These are phyloP conservation scores for Akanthomyces lecanii DNA, from an alignment of 2,329 filamentous ascomycete genomes.

Conservation along the genomic window DNA sequence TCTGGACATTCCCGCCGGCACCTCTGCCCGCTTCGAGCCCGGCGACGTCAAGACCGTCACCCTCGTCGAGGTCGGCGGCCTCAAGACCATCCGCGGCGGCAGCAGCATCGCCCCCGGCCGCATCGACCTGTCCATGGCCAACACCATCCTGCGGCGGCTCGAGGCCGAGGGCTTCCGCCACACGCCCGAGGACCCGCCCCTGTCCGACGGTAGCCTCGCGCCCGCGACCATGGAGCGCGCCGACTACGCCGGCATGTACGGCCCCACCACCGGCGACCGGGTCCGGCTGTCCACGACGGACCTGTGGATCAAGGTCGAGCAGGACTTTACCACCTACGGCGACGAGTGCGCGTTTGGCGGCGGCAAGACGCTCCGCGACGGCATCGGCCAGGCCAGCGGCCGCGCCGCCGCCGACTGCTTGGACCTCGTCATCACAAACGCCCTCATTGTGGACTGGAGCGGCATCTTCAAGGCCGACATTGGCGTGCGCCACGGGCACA, in stretches of 20 bases:
- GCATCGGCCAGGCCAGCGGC: conserved; percentile 89
- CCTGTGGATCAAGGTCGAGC: conserved; percentile 87
- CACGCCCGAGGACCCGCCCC: conserved; percentile 57
- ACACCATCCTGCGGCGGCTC: conserved; percentile 63
- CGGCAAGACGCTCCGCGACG: conserved; percentile 88
- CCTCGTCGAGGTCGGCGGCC: conserved; percentile 81
- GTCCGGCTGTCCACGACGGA: conserved; percentile 81
- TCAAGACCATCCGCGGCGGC: conserved; percentile 75
- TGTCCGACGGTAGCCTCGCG: conserved; percentile 48
- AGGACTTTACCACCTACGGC: conserved; percentile 77
- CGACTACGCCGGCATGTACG: conserved; percentile 85
- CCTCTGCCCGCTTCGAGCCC: conserved; percentile 88
- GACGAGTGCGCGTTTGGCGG: conserved; percentile 96
- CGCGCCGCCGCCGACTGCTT: conserved; percentile 66
- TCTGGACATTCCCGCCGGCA: conserved; percentile 86
- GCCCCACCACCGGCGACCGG: conserved; percentile 81
- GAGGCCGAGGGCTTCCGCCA: conserved; percentile 75
- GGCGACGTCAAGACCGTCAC: conserved; percentile 88
- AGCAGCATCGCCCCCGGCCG: conserved; percentile 72
- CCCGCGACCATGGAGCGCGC: conserved; percentile 68
- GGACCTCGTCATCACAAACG: conserved; percentile 85
- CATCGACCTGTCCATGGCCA: conserved; percentile 59
- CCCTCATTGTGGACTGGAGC: conserved; percentile 82
- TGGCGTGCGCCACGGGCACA: conserved; percentile 81
- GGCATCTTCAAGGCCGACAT: conserved; percentile 98